Conservation (phyloP, 148 eudicot species). For the Heliamphora exappendiculata region DNA sequence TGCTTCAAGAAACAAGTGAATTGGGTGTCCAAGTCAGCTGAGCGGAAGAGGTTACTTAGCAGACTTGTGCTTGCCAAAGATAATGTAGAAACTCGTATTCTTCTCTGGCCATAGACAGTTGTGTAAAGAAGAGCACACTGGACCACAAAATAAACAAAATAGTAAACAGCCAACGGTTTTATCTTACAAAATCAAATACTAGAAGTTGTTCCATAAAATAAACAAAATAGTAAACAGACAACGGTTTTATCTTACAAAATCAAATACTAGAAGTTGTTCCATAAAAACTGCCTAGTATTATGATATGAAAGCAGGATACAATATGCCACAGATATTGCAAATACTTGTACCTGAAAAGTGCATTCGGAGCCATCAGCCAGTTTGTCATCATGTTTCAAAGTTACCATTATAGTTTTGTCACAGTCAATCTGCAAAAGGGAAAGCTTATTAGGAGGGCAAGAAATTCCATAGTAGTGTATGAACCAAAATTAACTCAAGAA, state of each 20-base stretch:
- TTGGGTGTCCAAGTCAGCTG: slow-evolving; percentile 94
- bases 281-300: neutral
- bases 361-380: slow-evolving; percentile 87
- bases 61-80: slow-evolving; percentile 85
- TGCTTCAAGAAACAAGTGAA: slow-evolving; percentile 87
- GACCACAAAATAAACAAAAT: slow-evolving; percentile 8
- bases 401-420: slow-evolving; percentile 91
- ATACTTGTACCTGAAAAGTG: slow-evolving; percentile 67
- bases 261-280: too few relatives aligned
- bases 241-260: neutral
- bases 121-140: slow-evolving; percentile 98
- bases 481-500: neutral
- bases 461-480: neutral
- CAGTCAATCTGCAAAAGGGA: slow-evolving; percentile 72
- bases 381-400: slow-evolving; percentile 92
- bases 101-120: slow-evolving; percentile 88
- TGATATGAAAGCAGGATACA: neutral
- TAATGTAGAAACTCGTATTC: slow-evolving; percentile 83
- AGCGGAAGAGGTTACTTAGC: slow-evolving; percentile 78
- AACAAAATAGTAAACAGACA: neutral
- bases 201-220: slow-evolving; percentile 11
- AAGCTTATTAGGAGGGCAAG: slow-evolving; percentile 12
- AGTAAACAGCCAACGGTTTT: neutral
- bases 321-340: neutral
- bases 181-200: neutral